Evolutionary conservation across 23 red algal genomes (phyloP), one percentile per base, ranked within the genome.

Genomic region (Cyanidiococcus yangmingshanensis): DNA sequence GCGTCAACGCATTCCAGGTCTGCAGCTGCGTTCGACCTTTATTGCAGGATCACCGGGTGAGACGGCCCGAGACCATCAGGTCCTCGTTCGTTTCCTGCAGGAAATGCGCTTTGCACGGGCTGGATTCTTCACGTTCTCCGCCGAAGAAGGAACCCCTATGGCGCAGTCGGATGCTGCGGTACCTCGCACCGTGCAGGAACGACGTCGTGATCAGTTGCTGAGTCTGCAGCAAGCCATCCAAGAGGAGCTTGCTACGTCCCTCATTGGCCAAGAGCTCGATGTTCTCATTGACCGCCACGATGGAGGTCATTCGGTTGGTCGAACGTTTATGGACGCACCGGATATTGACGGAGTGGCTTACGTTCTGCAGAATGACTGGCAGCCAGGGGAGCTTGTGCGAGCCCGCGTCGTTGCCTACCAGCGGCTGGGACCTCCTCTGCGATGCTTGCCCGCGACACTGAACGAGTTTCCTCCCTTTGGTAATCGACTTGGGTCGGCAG

Each of bases 31-130:
- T 32, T 86, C 87, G 2, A 91, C 92, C 36, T 96, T 96, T 51
- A 96, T 96, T 68, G 74, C 80, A 68, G 92, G 92, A 0, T 88
- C 90, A 68, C 92, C 92, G 38, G 92, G 92, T 25, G 92, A 96
- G 39, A 90, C 92, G 0, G 81, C 90, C 68, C 68, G 67, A 17
- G 88, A 96, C 86, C 92, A 96, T 37, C 68, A 58, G 2, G 74
- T 88, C 81, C 76, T 96, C 1, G 84, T 90, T 16, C 59, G 84
- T 33, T 90, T 84, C 74, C 74, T 96, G 0, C 59, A 67, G 31
- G 50, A 80, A 33, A 76, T 41, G 16, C 85, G 84, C 38, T 96
- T 96, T 68, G 37, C 75, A 0, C 84, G 86, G 35, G 88, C 84
- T 2, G 92, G 92, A 34, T 87, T 96, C 51, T 96, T 96, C 41